These are phyloP conservation scores for Massarina eburnea DNA, from an alignment of 2,329 filamentous ascomycete species.

Conservation along the genomic window DNA sequence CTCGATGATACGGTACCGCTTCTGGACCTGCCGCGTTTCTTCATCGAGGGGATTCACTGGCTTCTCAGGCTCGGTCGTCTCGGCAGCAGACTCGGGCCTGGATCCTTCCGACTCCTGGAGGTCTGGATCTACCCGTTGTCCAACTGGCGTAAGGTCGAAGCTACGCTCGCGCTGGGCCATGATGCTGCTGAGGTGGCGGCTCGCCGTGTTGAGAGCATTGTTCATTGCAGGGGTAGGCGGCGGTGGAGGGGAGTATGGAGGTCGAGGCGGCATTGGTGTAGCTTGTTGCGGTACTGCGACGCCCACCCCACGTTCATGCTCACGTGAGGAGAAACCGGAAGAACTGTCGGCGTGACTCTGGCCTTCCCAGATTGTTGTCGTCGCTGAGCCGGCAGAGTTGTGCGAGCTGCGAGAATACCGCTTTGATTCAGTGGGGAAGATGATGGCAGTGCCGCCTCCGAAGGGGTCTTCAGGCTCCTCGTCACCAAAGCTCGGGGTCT, in stretches of 20 bases:
- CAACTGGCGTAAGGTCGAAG: not conserved
- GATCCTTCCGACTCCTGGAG: not conserved
- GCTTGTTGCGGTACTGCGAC: conserved; percentile 31
- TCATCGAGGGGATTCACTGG: too few relatives aligned
- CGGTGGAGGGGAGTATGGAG: conserved; percentile 51
- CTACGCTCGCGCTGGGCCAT: conserved; percentile 23
- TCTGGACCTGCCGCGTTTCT: conserved; percentile 56
- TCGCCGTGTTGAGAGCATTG: conserved; percentile 43
- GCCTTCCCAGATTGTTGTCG: conserved; percentile 37
- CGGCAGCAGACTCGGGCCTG: not conserved
- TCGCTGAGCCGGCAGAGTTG: conserved; percentile 23
- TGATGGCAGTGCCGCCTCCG: conserved; percentile 40
- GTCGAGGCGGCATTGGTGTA: conserved; percentile 44
- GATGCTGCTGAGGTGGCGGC: conserved; percentile 51
- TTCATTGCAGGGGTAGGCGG: conserved; percentile 23
- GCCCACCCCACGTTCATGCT: conserved; percentile 45
- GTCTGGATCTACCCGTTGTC: not conserved
- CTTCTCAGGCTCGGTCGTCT: not conserved
- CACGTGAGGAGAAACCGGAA: conserved; percentile 30
- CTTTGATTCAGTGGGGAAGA: conserved; percentile 37
- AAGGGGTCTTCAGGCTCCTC: conserved; percentile 28
- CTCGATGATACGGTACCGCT: conserved; percentile 82
- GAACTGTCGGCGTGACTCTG: conserved; percentile 36
- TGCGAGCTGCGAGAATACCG: conserved; percentile 39
- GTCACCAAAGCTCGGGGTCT: too few relatives aligned